These are phyloP conservation scores for Aspergillus tamarii DNA, from an alignment of 2,329 filamentous ascomycete genomes.

Conservation along the genomic window DNA sequence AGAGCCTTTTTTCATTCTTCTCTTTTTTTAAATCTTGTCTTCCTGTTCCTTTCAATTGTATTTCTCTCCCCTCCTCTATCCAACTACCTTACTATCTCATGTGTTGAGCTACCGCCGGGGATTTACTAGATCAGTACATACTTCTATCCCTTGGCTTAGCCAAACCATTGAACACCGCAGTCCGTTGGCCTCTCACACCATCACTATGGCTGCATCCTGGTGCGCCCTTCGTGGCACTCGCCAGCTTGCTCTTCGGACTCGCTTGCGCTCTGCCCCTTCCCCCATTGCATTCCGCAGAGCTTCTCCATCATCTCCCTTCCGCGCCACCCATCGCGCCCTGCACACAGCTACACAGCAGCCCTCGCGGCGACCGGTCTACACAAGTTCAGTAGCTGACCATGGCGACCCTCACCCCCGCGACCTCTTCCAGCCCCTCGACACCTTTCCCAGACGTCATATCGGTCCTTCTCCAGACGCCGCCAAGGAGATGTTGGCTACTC, in stretches of 20 bases:
- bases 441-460: slow-evolving; percentile 83
- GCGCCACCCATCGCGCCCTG: slow-evolving; percentile 33
- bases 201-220: slow-evolving; percentile 37
- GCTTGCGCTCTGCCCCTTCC: slow-evolving; percentile 29
- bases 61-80: neutral
- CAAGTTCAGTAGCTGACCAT: slow-evolving; percentile 89
- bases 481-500: slow-evolving; percentile 75
- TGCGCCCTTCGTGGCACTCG: slow-evolving; percentile 40
- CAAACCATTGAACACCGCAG: slow-evolving; percentile 1
- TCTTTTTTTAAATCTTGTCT: slow-evolving; percentile 8
- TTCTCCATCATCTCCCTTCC: slow-evolving; percentile 35
- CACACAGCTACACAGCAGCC: slow-evolving; percentile 31
- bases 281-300: slow-evolving; percentile 26
- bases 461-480: slow-evolving; percentile 73
- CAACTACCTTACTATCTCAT: neutral
- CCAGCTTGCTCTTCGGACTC: slow-evolving; percentile 39
- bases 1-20: slow-evolving; percentile 8
- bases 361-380: slow-evolving; percentile 65
- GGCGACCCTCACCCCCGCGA: slow-evolving; percentile 50
- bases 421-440: slow-evolving; percentile 53
- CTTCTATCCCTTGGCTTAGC: slow-evolving; percentile 3
- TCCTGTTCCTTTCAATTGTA: slow-evolving; percentile 9
- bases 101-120: slow-evolving; percentile 8
- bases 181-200: slow-evolving; percentile 3
- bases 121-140: neutral